Conservation (phyloP, 352 stramenopile genomes). For the Globisporangium solare region DNA sequence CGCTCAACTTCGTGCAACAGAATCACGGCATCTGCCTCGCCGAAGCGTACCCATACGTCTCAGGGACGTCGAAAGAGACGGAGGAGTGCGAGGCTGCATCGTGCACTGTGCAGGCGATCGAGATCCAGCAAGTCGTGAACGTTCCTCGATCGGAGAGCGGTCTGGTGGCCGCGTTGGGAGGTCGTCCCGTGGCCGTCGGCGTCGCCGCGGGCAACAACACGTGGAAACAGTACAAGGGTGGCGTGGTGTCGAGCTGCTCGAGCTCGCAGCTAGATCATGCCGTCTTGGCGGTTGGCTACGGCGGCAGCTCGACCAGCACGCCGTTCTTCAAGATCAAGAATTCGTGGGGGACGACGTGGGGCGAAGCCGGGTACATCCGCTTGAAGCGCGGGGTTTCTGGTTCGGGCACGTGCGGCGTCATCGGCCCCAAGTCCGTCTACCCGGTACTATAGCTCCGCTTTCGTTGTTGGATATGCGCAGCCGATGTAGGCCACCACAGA, state of each 20-base stretch:
- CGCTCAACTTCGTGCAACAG: conserved; percentile 85
- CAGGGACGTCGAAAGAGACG: conserved; percentile 26
- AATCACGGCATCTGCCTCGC: conserved; percentile 75
- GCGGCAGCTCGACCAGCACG: conserved; percentile 25
- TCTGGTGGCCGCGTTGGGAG: conserved; percentile 81
- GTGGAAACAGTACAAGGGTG: conserved; percentile 97
- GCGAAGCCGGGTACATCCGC: conserved; percentile 92
- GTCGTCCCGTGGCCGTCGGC: conserved; percentile 92
- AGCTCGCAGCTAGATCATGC: conserved; percentile 96
- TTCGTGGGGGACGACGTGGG: conserved; percentile 94
- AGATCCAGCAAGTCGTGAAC: conserved; percentile 41
- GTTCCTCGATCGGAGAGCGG: conserved; percentile 74
- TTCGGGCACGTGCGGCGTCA: conserved; percentile 50
- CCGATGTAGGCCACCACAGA: too few relatives aligned
- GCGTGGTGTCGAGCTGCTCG: conserved; percentile 81
- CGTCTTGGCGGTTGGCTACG: conserved; percentile 96
- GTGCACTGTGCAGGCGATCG: conserved; percentile 28
- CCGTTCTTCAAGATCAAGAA: conserved; percentile 97
- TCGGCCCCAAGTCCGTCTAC: conserved; percentile 56
- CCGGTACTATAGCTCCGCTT: conserved; percentile 26
- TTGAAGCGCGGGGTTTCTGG: conserved; percentile 77
- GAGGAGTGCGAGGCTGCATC: conserved; percentile 25
- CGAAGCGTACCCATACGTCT: conserved; percentile 80
- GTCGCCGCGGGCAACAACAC: conserved; percentile 93
- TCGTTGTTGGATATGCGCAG: neutral